phyloP scores from a whole-genome alignment of 2,329 filamentous ascomycete genomes.

The Aspergillus tubingensis region DNA sequence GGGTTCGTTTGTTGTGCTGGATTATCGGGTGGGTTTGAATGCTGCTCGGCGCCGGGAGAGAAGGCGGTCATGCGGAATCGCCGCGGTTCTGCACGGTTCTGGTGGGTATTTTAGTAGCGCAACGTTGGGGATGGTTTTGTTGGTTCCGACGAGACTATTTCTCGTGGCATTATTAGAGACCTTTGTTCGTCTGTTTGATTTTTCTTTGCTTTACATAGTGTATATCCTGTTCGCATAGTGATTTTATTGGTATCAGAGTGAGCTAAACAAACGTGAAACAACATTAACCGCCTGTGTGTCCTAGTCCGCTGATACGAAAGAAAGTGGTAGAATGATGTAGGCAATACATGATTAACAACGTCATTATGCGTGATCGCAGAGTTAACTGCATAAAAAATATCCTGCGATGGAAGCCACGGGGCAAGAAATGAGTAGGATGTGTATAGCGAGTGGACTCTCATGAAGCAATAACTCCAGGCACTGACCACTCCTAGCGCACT shows the following conservation, averaged over 20 bases:
- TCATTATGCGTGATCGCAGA: conserved; percentile 4
- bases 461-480: background rate
- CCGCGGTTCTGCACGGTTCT: conserved; percentile 10
- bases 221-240: background rate
- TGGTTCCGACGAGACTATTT: background rate
- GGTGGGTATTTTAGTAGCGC: conserved; percentile 14
- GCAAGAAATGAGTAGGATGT: background rate
- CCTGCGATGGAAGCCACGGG: background rate
- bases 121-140: conserved; percentile 6
- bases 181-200: background rate
- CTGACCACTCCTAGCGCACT: background rate
- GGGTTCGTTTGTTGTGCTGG: conserved; percentile 15
- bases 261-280: background rate
- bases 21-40: conserved; percentile 4
- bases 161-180: background rate
- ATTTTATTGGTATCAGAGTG: background rate
- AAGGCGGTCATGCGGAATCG: conserved; percentile 10
- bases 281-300: background rate
- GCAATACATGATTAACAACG: conserved; percentile 8
- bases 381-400: background rate
- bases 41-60: conserved; percentile 15
- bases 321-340: background rate
- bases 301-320: background rate
- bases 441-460: background rate
- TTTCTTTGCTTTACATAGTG: background rate